phyloP scores from a whole-genome alignment of 192 early-diverging fungal species.

The Allomyces macrogynus region DNA sequence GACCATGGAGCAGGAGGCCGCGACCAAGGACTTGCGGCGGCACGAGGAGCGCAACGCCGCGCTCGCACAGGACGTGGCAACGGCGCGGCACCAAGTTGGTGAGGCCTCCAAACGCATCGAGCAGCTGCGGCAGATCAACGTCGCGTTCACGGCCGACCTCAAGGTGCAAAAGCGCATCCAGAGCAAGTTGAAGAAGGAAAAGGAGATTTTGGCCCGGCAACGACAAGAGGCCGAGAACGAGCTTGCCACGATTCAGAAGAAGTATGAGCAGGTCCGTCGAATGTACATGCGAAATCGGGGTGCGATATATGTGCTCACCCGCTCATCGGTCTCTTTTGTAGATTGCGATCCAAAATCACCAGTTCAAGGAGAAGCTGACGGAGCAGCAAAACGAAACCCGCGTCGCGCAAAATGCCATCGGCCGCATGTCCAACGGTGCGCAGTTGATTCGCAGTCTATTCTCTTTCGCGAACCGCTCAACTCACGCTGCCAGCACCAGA shows the following conservation, averaged over 20 bases:
- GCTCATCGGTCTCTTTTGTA: too few relatives aligned
- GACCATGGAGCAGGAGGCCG: too few relatives aligned
- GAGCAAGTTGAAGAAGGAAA: slow-evolving; percentile 23
- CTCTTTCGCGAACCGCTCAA: neutral
- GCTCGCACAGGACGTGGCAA: neutral
- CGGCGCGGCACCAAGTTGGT: neutral
- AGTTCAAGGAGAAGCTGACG: neutral
- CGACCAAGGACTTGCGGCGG: too few relatives aligned
- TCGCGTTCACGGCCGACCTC: slow-evolving; percentile 19
- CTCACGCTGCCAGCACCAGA: neutral
- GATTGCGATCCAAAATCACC: neutral
- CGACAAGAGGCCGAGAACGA: slow-evolving; percentile 12
- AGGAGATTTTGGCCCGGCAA: slow-evolving; percentile 7
- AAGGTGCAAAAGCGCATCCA: slow-evolving; percentile 27
- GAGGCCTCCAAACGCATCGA: neutral
- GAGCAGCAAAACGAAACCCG: neutral
- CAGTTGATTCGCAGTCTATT: neutral
- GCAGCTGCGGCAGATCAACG: slow-evolving; percentile 21
- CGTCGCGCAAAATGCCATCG: neutral
- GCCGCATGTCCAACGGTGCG: neutral
- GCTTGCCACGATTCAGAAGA: slow-evolving; percentile 14
- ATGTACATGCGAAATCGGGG: too few relatives aligned
- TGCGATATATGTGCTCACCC: too few relatives aligned
- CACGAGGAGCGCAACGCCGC: too few relatives aligned
- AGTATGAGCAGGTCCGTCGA: slow-evolving; percentile 11